These are phyloP conservation scores for Lotus japonicus DNA, from an alignment of 306 rosid genomes.

Conservation along the genomic window DNA sequence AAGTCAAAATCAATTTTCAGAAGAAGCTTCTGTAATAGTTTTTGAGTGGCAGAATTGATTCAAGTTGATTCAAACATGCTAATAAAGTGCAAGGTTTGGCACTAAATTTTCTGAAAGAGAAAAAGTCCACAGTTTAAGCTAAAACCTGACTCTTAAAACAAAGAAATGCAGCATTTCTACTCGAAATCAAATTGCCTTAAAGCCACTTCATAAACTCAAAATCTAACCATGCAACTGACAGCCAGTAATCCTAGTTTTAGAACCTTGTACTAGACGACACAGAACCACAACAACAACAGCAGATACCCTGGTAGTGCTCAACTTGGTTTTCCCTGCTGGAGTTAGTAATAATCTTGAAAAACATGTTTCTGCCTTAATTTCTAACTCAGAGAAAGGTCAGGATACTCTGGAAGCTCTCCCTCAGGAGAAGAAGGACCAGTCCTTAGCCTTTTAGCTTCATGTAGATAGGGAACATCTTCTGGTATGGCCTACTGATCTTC, in stretches of 20 bases:
- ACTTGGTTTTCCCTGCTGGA: conserved; percentile 82
- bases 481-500: conserved; percentile 67
- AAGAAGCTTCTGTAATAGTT: too few relatives aligned
- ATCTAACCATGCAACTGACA: conserved; percentile 8
- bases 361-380: conserved; percentile 54
- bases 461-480: conserved; percentile 45
- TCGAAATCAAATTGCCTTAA: conserved; percentile 7
- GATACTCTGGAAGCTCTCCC: conserved; percentile 80
- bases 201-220: conserved; percentile 1
- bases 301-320: conserved; percentile 19
- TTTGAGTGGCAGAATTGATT: too few relatives aligned
- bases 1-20: too few relatives aligned
- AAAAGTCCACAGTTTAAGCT: neutral
- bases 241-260: neutral
- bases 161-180: neutral
- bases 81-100: neutral
- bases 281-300: neutral
- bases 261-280: neutral
- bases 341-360: conserved; percentile 43
- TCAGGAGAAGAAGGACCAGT: conserved; percentile 51
- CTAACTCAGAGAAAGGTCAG: conserved; percentile 52
- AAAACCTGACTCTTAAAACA: neutral
- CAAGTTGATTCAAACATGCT: too few relatives aligned
- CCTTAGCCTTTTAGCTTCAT: conserved; percentile 60
- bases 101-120: neutral